Conservation (phyloP, 2,329 filamentous ascomycete genomes). For the Calonectria crousiana region DNA sequence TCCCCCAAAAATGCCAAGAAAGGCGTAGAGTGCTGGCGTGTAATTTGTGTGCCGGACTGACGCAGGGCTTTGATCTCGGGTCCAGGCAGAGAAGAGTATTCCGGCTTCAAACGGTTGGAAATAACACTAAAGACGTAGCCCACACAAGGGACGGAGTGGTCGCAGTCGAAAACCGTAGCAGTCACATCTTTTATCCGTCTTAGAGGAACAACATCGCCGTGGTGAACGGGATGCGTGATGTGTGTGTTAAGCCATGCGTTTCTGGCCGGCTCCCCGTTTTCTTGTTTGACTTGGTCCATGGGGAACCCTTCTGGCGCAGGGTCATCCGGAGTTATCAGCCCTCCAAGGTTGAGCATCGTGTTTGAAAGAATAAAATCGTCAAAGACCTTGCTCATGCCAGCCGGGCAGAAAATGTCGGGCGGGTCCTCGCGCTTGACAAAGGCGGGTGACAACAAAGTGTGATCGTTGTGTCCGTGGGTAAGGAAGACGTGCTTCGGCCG, state of each 20-base stretch:
- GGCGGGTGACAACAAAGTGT: conserved; percentile 56
- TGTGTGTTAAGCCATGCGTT: conserved; percentile 53
- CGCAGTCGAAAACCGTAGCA: conserved; percentile 58
- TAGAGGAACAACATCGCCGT: conserved; percentile 53
- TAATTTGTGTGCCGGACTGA: conserved; percentile 53
- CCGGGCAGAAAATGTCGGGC: conserved; percentile 60
- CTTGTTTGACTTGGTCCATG: not conserved
- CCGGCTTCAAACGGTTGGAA: conserved; percentile 53
- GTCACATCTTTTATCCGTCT: conserved; percentile 51
- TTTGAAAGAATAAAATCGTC: conserved; percentile 56
- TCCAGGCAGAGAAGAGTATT: conserved; percentile 52
- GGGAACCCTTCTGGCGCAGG: conserved; percentile 12
- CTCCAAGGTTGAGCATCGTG: conserved; percentile 57
- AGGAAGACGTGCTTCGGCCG: conserved; percentile 63
- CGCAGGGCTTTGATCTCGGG: conserved; percentile 55
- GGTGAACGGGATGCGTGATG: conserved; percentile 20
- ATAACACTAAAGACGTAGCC: conserved; percentile 60
- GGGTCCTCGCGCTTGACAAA: conserved; percentile 59
- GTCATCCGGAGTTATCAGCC: conserved; percentile 47
- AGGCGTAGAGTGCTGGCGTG: conserved; percentile 52
- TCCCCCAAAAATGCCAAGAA: conserved; percentile 64
- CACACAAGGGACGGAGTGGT: conserved; percentile 61
- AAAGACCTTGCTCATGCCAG: conserved; percentile 53
- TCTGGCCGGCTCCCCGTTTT: conserved; percentile 28
- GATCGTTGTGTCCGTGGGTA: conserved; percentile 63